phyloP scores from a whole-genome alignment of 2,329 filamentous ascomycete genomes.

The Curvularia lunata region DNA sequence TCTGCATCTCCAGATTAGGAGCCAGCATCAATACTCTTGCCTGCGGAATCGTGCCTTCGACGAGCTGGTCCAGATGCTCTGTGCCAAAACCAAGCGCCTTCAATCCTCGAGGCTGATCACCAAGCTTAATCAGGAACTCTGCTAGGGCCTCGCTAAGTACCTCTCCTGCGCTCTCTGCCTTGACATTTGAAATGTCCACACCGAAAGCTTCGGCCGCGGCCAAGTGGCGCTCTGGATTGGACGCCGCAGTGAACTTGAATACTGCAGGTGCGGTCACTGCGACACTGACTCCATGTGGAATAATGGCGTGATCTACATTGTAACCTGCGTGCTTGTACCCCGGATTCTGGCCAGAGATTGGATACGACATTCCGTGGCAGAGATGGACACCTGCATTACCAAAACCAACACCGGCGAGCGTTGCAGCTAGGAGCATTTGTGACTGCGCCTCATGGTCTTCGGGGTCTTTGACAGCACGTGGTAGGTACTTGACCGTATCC shows the following conservation, averaged over 20 bases:
- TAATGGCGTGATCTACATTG: slow-evolving; percentile 74
- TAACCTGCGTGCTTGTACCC: slow-evolving; percentile 92
- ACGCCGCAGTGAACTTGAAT: slow-evolving; percentile 89
- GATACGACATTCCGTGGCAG: slow-evolving; percentile 93
- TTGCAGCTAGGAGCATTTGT: slow-evolving; percentile 94
- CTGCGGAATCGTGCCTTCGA: slow-evolving; percentile 95
- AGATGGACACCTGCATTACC: slow-evolving; percentile 96
- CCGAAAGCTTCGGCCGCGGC: slow-evolving; percentile 89
- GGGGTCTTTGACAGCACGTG: slow-evolving; percentile 82
- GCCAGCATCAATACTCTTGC: slow-evolving; percentile 89
- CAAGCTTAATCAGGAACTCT: slow-evolving; percentile 80
- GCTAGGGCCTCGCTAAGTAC: slow-evolving; percentile 83
- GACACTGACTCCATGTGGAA: slow-evolving; percentile 94
- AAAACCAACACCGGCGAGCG: slow-evolving; percentile 92
- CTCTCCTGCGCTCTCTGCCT: slow-evolving; percentile 86
- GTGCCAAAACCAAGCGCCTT: slow-evolving; percentile 80
- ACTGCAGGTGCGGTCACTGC: slow-evolving; percentile 92
- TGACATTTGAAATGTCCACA: slow-evolving; percentile 85
- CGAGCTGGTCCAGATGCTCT: slow-evolving; percentile 78
- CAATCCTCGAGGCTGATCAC: slow-evolving; percentile 88
- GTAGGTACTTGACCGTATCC: slow-evolving; percentile 89
- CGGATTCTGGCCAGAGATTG: slow-evolving; percentile 93
- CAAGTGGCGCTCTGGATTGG: slow-evolving; percentile 90
- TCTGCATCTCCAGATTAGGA: slow-evolving; percentile 68
- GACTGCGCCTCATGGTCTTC: slow-evolving; percentile 92